Evolutionary conservation across 768 basidiomycete genomes (phyloP), one percentile per base, ranked within the genome.

Genomic region (Lactifluus piperatus): DNA sequence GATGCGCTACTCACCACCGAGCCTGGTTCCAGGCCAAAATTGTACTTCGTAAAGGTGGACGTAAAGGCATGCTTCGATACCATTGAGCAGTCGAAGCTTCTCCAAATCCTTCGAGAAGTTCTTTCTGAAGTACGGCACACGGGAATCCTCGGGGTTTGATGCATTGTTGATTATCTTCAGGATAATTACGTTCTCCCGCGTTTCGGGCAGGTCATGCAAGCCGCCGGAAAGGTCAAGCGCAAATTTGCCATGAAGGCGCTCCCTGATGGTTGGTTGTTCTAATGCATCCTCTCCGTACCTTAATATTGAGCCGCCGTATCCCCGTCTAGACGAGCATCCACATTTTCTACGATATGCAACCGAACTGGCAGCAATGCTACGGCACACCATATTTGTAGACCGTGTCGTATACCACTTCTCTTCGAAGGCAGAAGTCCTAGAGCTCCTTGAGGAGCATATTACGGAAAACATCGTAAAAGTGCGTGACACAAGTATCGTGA

Each of bases 11-110:
- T 29, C 16, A 54, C 45, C 20, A 49, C 9, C 27, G 30, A 20
- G 26, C 36, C n/a, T 39, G 4, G 4, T 10, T 27, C 7, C 52
- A 95, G 94, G 37, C 92, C 94, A 0, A 84, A 84, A 62, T 71
- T 98, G 6, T 98, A 94, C 71, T 95, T 99, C 66, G 94, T 94
- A 51, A 99, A 99, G 71, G 82, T 97, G 26, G 97, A 99, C 68
- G 93, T 98, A 18, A 88, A 88, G 61, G 86, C 95, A 7, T 97
- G 94, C 65, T 99, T 97, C 75, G 97, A 99, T 72, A 92, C 89
- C 0, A 98, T 98, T 58, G 85, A 92, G 34, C 97, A 98, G 70
- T 77, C 81, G 8, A 94, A 86, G 66, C 72, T 99, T 45, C 71
- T 98, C 32, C 76, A 81, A 39, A 90, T 99, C 37, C 71, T 98